Conservation (phyloP, 257 asterid species). For the Verbascum thapsus region DNA sequence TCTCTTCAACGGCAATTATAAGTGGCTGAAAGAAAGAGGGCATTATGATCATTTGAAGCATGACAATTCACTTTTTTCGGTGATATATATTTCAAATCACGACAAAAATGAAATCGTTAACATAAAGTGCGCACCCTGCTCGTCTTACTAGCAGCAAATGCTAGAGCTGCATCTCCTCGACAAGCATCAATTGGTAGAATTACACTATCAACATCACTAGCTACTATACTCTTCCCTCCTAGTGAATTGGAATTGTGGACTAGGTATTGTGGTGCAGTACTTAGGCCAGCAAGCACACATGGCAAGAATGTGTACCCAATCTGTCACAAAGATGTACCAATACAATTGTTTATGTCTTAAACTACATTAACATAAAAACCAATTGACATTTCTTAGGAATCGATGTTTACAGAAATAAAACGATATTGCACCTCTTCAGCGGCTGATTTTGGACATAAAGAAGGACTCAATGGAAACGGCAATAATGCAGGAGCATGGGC, state of each 20-base stretch:
- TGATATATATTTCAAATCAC: neutral
- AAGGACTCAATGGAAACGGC: conserved; percentile 54
- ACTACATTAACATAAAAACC: neutral
- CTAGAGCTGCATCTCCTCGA: conserved; percentile 88
- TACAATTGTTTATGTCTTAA: neutral
- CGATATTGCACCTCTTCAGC: conserved; percentile 75
- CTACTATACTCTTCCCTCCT: conserved; percentile 50
- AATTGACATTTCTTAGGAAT: neutral
- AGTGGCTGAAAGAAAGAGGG: neutral
- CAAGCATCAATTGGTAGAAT: conserved; percentile 82
- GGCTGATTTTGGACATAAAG: conserved; percentile 76
- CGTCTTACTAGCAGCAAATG: conserved; percentile 51
- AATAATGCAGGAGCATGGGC: conserved; percentile 90
- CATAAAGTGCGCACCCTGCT: conserved; percentile 48
- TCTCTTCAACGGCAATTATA: conserved; percentile 65
- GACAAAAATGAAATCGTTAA: neutral
- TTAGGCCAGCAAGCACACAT: conserved; percentile 94
- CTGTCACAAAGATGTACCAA: conserved; percentile 40
- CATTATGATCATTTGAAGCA: neutral
- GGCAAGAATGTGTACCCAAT: conserved; percentile 94
- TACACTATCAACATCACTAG: conserved; percentile 84
- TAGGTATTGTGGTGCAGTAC: conserved; percentile 79
- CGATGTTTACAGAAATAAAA: neutral
- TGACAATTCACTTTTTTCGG: neutral
- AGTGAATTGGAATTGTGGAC: conserved; percentile 33